Evolutionary conservation across 1,284 basidiomycete genomes (phyloP), one percentile per base, ranked within the genome.

Genomic region (Phylloporus sp.): DNA sequence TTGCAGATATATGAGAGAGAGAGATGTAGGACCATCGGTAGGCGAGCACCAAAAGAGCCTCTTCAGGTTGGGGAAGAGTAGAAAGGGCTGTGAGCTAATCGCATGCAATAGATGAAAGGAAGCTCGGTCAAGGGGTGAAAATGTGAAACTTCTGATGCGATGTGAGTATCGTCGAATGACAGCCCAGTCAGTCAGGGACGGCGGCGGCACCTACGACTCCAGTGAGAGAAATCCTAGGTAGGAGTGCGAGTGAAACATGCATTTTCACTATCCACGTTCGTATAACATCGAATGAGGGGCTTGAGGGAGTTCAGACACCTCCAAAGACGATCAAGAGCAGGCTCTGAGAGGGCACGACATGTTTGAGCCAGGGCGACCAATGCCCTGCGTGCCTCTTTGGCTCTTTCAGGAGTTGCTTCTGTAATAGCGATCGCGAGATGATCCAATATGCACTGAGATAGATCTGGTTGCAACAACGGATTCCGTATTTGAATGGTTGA

Each of bases 41-140:
- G n/a, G n/a, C n/a, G n/a, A n/a, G 3, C 0, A 17, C 35, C 67
- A 72, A 19, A 2, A 4, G 35, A 67, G 56, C 27, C 11, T 5
- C 20, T 11, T 72, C 37, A 70, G 29, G 39, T 64, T 72, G 11
- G 71, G 68, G 2, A 55, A 6, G 17, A 67, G 56, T 17, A 35
- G 5, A 52, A 19, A 32, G 23, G 52, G 35, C 11, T 58, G 60
- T 15, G 7, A 27, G 43, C 25, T 56, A 20, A 25, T 58, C 32
- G 49, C 47, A 37, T 14, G 52, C 23, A 71, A 35, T 37, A 72
- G 57, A 4, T 2, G 14, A n/a, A 45, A 1, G 5, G 60, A 62
- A 17, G n/a, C 17, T 11, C 0, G 17, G 27, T 15, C 11, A 10
- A 2, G 7, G 11, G 17, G 1, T 2, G 2, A 15, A 11, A 69